Evolutionary conservation across 1,284 basidiomycete species (phyloP), one percentile per base, ranked within the genome.

Genomic region (Mrakiaceae sp.): DNA sequence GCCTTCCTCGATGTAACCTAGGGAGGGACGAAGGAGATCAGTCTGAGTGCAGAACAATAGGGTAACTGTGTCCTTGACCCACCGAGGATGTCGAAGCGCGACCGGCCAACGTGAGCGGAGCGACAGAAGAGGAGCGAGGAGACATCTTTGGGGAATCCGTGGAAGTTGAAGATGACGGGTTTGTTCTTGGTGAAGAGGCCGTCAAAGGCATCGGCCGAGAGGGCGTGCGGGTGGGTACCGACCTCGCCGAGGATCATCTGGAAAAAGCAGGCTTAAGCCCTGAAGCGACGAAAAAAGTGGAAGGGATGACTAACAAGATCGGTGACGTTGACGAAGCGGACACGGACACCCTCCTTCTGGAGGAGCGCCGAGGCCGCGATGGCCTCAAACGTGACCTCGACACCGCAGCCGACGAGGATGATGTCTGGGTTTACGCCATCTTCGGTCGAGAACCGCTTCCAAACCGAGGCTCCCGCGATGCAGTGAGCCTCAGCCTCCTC

Each of bases 161-260:
- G 91, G 78, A 88, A 92, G 77, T 90, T 90, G 78, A 91, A 81
- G 71, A 88, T 81, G 55, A 92, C 77, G 0, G 83, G 82, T 70
- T 79, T 82, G 72, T 90, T 83, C 14, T 73, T 70, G 4, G 88
- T 89, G 77, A 92, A 90, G 42, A 91, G 79, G 39, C 80, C 78
- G 48, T 82, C 77, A 72, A 87, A 92, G 6, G 82, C 82, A 1
- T 80, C 80, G 73, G 74, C 54, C 43, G 75, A 80, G 58, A 92
- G 78, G 0, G 88, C 81, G 70, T 93, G 90, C 2, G 90, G 90
- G 73, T 94, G 90, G 8, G 79, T 74, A 55, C 84, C 85, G 27
- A 75, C 75, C 5, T 81, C 78, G 14, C 83, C 82, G 50, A 93
- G 81, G 66, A 92, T 85, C 83, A 93, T 87, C 16, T 74, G 74